Percentiles rank a stretch among this genome's conserved stretches.
phyloP scores from a whole-genome alignment of 2,329 filamentous ascomycete species.

The Aspergillus persii region DNA sequence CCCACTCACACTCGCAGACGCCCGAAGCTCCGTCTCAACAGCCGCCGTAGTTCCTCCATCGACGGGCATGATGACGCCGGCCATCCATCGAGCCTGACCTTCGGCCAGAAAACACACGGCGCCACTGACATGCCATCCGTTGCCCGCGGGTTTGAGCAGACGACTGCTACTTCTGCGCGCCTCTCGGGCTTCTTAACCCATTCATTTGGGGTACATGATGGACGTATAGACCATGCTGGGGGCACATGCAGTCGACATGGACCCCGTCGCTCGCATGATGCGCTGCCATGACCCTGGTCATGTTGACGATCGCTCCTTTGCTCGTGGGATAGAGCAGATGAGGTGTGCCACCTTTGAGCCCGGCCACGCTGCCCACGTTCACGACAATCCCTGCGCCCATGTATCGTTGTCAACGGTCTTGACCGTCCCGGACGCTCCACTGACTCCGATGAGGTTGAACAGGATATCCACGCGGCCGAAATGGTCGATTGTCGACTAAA shows the following conservation, averaged over 20 bases:
- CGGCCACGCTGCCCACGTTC: conserved; percentile 63
- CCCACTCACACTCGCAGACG: conserved; percentile 36
- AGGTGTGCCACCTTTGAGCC: conserved; percentile 51
- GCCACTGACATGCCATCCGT: conserved; percentile 53
- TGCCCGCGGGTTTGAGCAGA: conserved; percentile 54
- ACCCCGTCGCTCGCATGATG: conserved; percentile 53
- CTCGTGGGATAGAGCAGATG: conserved; percentile 54
- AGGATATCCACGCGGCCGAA: conserved; percentile 63
- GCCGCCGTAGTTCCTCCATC: conserved; percentile 49
- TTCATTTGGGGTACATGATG: conserved; percentile 53
- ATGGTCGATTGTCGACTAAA: conserved; percentile 34
- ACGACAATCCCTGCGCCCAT: conserved; percentile 55
- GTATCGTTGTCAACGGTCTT: conserved; percentile 58
- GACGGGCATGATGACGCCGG: conserved; percentile 48
- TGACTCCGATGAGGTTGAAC: conserved; percentile 64
- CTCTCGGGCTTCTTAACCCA: conserved; percentile 51
- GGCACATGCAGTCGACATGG: conserved; percentile 56
- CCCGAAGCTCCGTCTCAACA: conserved; percentile 40
- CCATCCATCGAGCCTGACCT: conserved; percentile 54
- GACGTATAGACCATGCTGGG: conserved; percentile 56
- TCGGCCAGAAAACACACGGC: conserved; percentile 54
- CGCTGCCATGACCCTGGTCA: conserved; percentile 57
- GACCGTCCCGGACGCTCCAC: conserved; percentile 59
- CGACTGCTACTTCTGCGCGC: conserved; percentile 50
- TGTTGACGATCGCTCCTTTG: conserved; percentile 56